Evolutionary conservation across 179 eudicot species (phyloP).

Genomic region (Carnegiea gigantea): DNA sequence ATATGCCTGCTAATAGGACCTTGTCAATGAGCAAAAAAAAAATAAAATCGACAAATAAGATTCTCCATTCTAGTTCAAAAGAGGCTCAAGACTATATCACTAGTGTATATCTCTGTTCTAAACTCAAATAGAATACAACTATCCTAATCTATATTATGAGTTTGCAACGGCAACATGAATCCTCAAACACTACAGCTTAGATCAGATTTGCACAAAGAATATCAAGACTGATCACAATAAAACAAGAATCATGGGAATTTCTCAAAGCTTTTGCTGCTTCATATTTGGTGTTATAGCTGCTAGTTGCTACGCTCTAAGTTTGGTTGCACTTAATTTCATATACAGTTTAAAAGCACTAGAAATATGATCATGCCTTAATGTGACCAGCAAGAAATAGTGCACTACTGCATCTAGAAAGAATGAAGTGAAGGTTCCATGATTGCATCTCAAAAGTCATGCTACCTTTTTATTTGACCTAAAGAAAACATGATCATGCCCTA

Average conservation of each 20-base stretch:
- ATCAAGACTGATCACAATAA: background rate
- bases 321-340: background rate
- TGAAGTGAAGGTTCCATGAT: background rate
- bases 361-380: background rate
- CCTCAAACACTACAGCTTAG: background rate
- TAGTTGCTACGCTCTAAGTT: too few species aligned
- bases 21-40: background rate
- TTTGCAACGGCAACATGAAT: too few species aligned
- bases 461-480: too few species aligned
- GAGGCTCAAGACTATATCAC: background rate
- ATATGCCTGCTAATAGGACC: background rate
- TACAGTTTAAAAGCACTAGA: background rate
- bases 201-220: background rate
- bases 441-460: too few species aligned
- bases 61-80: background rate
- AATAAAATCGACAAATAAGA: background rate
- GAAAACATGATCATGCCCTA: too few species aligned
- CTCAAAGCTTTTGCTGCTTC: background rate
- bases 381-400: background rate
- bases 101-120: too few species aligned
- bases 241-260: background rate
- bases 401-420: background rate
- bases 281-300: background rate
- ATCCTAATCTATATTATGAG: too few species aligned
- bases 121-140: too few species aligned